Percentiles rank a stretch among this genome's conserved stretches.
Conservation (phyloP, 371 early-diverging fungal species). For the Mortierella sp. region DNA sequence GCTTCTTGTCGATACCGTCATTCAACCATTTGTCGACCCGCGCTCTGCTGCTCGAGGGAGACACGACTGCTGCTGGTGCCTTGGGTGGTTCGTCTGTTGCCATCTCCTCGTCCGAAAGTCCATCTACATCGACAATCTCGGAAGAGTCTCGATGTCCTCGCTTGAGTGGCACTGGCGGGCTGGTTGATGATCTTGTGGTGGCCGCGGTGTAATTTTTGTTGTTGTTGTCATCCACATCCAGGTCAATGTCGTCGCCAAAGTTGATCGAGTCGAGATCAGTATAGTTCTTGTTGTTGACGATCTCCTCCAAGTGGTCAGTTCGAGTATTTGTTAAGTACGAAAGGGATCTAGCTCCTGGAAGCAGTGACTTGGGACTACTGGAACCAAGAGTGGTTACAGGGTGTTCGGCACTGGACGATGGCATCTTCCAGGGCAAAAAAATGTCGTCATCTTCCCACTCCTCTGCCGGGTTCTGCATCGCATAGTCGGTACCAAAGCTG, state of each 20-base stretch:
- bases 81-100: constrained; percentile 1
- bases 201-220: background rate
- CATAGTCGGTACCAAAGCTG: constrained; percentile 33
- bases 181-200: background rate
- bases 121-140: constrained; percentile 31
- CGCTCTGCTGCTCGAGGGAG: background rate
- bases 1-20: background rate
- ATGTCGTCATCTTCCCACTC: constrained; percentile 17
- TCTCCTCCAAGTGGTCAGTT: background rate
- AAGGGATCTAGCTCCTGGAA: background rate
- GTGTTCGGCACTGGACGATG: background rate
- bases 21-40: background rate
- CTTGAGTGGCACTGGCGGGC: background rate
- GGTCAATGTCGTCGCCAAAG: constrained; percentile 2
- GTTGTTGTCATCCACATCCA: background rate
- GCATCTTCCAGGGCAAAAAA: background rate
- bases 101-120: constrained; percentile 34
- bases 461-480: background rate
- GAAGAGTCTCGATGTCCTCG: constrained; percentile 8
- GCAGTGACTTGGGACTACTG: background rate
- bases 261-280: constrained; percentile 5
- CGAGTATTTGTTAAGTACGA: background rate
- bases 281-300: background rate
- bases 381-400: background rate
- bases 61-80: background rate